Evolutionary conservation across 1,284 basidiomycete genomes (phyloP).

Genomic region (Cryptococcus sp.): DNA sequence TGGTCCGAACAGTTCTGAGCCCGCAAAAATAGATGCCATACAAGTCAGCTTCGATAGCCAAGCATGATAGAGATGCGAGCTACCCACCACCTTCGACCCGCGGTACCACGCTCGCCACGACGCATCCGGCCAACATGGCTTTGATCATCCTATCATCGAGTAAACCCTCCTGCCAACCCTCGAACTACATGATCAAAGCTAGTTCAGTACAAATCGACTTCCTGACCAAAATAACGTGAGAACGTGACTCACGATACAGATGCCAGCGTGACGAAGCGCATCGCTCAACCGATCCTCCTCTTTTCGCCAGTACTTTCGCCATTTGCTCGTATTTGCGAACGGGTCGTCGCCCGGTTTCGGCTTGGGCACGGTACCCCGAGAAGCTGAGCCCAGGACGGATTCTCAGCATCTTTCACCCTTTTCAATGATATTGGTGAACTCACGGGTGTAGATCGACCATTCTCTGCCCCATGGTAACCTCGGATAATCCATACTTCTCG

Average conservation of each 20-base stretch:
- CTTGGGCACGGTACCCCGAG: constrained; percentile 8
- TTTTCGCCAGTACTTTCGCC: constrained; percentile 24
- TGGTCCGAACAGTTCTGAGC: constrained; percentile 7
- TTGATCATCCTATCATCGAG: constrained; percentile 35
- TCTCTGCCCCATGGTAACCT: constrained; percentile 21
- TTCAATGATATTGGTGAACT: constrained; percentile 4
- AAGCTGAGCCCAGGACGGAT: not conserved
- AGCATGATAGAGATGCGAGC: not conserved
- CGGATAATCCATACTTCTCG: constrained; percentile 17
- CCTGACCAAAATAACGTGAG: too few relatives aligned
- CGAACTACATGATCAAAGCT: constrained; percentile 24
- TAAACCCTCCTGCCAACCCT: constrained; percentile 34
- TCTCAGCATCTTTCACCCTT: too few relatives aligned
- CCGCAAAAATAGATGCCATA: not conserved
- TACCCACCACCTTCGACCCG: constrained; percentile 29
- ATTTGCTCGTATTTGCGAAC: constrained; percentile 14
- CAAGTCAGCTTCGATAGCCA: not conserved
- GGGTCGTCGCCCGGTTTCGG: constrained; percentile 18
- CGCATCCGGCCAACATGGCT: constrained; percentile 44
- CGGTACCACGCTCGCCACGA: constrained; percentile 38
- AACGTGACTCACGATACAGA: constrained; percentile 35
- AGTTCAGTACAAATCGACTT: not conserved
- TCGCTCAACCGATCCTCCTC: constrained; percentile 25
- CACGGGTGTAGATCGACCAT: constrained; percentile 22
- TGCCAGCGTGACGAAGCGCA: constrained; percentile 28